Evolutionary conservation across 345 rosid genomes (phyloP).

Genomic region (Eutrema yunnanense): DNA sequence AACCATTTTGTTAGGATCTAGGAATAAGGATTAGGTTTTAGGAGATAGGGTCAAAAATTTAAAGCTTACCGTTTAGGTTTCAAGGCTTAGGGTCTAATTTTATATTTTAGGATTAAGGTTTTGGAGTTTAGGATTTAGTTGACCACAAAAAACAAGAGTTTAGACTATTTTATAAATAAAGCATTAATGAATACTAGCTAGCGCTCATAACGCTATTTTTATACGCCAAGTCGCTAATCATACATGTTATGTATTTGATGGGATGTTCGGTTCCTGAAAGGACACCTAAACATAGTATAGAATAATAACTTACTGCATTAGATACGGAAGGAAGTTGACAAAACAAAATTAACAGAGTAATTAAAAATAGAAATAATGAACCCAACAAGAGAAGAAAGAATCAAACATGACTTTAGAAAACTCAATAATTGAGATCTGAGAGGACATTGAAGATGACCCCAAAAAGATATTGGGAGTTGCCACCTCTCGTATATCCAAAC

Average conservation of each 20-base stretch:
- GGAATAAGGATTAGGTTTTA: background rate
- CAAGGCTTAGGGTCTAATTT: background rate
- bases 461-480: constrained; percentile 31
- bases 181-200: background rate
- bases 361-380: background rate
- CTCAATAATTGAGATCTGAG: constrained; percentile 34
- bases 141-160: too few relatives aligned
- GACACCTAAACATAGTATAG: constrained; percentile 6
- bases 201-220: background rate
- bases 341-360: background rate
- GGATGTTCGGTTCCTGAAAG: constrained; percentile 12
- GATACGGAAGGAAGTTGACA: constrained; percentile 17
- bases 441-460: constrained; percentile 29
- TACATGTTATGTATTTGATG: background rate
- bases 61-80: background rate
- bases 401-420: constrained; percentile 23
- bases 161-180: background rate
- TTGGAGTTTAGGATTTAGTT: background rate
- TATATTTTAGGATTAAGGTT: background rate
- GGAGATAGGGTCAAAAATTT: background rate
- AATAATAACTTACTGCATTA: background rate
- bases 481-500: constrained; percentile 24
- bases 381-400: constrained; percentile 21
- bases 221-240: background rate
- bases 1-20: background rate